Percentiles rank a stretch among this genome's conserved stretches.
Conservation (phyloP, 345 rosid genomes). For the Excoecaria cochinchinensis region DNA sequence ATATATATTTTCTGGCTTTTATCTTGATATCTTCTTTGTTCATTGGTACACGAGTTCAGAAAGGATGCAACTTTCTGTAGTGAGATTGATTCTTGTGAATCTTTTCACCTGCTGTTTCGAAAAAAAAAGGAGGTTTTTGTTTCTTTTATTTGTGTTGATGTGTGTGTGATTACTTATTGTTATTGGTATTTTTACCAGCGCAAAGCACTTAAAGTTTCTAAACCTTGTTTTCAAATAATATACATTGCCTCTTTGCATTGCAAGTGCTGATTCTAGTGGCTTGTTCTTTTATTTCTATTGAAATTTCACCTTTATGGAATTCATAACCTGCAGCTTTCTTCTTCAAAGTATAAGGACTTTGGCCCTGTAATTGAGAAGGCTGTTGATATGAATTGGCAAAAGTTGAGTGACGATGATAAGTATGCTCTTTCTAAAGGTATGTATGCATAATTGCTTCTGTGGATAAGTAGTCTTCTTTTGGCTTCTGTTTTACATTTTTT, state of each 20-base stretch:
- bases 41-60: not conserved
- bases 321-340: constrained; percentile 17
- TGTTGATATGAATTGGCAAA: constrained; percentile 41
- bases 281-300: not conserved
- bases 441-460: not conserved
- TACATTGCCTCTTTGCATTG: not conserved
- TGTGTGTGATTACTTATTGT: not conserved
- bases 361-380: constrained; percentile 39
- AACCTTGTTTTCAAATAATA: not conserved
- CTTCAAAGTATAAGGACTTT: constrained; percentile 33
- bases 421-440: constrained; percentile 44
- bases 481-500: not conserved
- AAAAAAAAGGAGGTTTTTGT: not conserved
- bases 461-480: not conserved
- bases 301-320: not conserved
- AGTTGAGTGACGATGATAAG: constrained; percentile 35
- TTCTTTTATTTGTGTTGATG: not conserved
- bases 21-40: not conserved
- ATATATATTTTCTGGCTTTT: not conserved
- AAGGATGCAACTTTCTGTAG: not conserved
- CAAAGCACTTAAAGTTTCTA: not conserved
- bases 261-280: not conserved
- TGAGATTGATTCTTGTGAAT: not conserved
- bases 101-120: not conserved
- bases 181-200: not conserved